Base-by-base conservation (phyloP, 2,329 filamentous ascomycete species). In the Didymella keratinophila region DNA sequence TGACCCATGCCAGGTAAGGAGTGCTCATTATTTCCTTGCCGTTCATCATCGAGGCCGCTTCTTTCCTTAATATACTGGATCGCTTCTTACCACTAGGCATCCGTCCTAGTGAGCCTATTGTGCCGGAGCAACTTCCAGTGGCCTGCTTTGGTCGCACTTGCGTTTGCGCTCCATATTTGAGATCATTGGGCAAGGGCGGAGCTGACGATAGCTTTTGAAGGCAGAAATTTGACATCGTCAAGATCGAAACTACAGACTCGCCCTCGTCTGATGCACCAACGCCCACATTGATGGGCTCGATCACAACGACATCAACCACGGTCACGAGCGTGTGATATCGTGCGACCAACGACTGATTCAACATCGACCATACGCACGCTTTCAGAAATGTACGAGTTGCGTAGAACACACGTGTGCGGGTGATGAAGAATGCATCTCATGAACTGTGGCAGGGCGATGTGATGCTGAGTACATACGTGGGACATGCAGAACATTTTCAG, bases 121-220 rank as follows among this genome's bases (percentile, higher is more conserved):
- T 4, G 4, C 37, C 11, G 37, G 37, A 41, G 37, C 20, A 41
- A 23, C 20, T 11, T 5, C 20, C 20, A 10, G 37, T 41, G 23
- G 11, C 7, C 18, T 41, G 20, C 37, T 28, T 28, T 39, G 2
- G 36, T 18, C n/a, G 8, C 18, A 6, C n/a, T 18, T 39, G 36
- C 18, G 18, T 21, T 12, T 39, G 10, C 36, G 21, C n/a, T 21
- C 1, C 4, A 12, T 18, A 21, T 3, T 39, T 12, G 21, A 37
- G 2, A 7, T 14, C 1, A 3, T 39, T 4, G 37, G 5, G 16
- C 6, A 2, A 11, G 39, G 4, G 7, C n/a, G 11, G 10, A 42
- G 25, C 47, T 50, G 36, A 50, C 47, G 7, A n/a, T 11, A 10
- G n/a, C 18, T 50, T 50, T 10, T 30, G n/a, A 23, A 53, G 51